These are phyloP conservation scores for Podospora australis DNA, from an alignment of 495 filamentous ascomycete genomes.

Conservation along the genomic window DNA sequence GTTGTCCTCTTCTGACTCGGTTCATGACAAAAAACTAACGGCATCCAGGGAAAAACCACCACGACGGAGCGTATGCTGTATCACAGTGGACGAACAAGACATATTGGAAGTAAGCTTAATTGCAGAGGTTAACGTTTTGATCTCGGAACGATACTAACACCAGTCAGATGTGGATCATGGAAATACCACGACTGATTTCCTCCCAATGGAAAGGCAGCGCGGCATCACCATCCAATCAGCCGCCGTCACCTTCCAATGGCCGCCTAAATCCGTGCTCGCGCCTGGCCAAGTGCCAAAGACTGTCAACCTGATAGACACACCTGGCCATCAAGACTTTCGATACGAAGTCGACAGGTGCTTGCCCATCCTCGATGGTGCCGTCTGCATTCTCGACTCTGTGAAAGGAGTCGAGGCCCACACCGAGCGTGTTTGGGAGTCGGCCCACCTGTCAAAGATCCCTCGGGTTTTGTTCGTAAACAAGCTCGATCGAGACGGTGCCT, in stretches of 20 bases:
- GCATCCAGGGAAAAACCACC: constrained; percentile 98
- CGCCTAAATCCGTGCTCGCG: constrained; percentile 27
- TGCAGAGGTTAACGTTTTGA: too few relatives aligned
- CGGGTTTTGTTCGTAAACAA: constrained; percentile 91
- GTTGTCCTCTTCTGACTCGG: too few relatives aligned
- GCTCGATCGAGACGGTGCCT: constrained; percentile 88
- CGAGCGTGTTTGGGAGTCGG: constrained; percentile 93
- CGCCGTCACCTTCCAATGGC: constrained; percentile 91
- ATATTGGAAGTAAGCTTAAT: constrained; percentile 70
- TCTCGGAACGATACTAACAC: constrained; percentile 13
- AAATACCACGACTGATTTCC: constrained; percentile 95
- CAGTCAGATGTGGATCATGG: constrained; percentile 84
- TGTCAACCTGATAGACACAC: constrained; percentile 95
- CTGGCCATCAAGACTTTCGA: constrained; percentile 96
- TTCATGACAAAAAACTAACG: too few relatives aligned
- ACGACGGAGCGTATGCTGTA: constrained; percentile 99
- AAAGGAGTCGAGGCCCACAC: constrained; percentile 98
- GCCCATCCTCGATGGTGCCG: constrained; percentile 87
- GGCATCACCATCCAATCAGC: constrained; percentile 98
- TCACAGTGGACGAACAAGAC: constrained; percentile 81
- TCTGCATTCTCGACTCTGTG: constrained; percentile 94
- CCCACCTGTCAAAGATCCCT: constrained; percentile 77
- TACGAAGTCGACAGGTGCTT: constrained; percentile 94
- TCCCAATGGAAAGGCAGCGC: constrained; percentile 85
- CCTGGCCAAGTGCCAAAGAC: constrained; percentile 37